Percentiles rank a stretch among this genome's conserved stretches.
These are phyloP conservation scores for Paramecium pentaurelia DNA, from an alignment of 73 alveolate species.

Conservation along the genomic window DNA sequence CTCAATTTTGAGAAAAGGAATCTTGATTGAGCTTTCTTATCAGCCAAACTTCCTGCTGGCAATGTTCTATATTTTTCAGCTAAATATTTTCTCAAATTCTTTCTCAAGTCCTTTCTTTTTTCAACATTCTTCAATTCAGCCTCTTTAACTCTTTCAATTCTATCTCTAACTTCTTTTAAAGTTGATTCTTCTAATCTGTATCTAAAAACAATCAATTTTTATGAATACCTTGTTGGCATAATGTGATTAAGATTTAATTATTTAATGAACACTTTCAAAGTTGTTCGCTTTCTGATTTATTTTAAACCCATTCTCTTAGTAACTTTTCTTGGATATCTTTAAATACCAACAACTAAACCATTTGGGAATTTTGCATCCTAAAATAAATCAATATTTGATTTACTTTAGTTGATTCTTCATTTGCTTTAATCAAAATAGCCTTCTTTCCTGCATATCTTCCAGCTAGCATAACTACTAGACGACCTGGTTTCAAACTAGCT, in stretches of 20 bases:
- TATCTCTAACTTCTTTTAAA: conserved; percentile 56
- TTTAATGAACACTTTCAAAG: conserved; percentile 82
- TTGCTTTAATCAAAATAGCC: conserved; percentile 81
- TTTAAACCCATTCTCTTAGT: conserved; percentile 84
- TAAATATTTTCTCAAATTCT: conserved; percentile 45
- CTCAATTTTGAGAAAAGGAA: conserved; percentile 64
- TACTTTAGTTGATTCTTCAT: conserved; percentile 85
- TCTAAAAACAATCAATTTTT: not conserved
- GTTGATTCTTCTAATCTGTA: conserved; percentile 49
- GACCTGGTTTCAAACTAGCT: conserved; percentile 78
- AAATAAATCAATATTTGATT: not conserved
- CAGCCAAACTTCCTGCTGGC: conserved; percentile 49
- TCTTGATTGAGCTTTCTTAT: conserved; percentile 56
- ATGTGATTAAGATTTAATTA: conserved; percentile 84
- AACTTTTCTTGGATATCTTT: conserved; percentile 78
- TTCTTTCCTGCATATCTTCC: conserved; percentile 95
- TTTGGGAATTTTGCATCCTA: conserved; percentile 84
- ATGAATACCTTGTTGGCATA: conserved; percentile 82
- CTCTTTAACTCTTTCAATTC: conserved; percentile 51
- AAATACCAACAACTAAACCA: conserved; percentile 86
- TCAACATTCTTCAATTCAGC: conserved; percentile 31
- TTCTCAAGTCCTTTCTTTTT: conserved; percentile 54
- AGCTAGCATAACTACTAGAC: conserved; percentile 81
- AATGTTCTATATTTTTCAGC: conserved; percentile 58
- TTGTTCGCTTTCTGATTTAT: conserved; percentile 80